Evolutionary conservation across 176 grass and related monocot genomes (phyloP), one percentile per base, ranked within the genome.

Genomic region (Cenchrus fungigraminus): DNA sequence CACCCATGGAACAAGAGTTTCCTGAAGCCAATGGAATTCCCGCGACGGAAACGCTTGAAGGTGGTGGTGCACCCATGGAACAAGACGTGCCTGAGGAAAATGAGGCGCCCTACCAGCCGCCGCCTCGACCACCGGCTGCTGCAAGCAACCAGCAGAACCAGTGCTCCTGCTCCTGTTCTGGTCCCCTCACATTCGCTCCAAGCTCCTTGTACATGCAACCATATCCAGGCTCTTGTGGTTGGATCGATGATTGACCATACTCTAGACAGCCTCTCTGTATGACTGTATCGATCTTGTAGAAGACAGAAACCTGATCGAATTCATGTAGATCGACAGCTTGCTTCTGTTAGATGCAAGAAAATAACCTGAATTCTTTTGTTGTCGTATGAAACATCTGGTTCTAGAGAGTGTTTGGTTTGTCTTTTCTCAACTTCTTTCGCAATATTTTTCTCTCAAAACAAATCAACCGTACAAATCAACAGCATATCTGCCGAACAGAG

Each of bases 171-270:
- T 77, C 64, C 67, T 11, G 37, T 46, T 9, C 37, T 4, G 37
- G 45, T 22, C 58, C 67, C 16, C 37, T 73, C 0, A 80, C 80
- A 1, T 91, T 91, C 68, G 85, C 89, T 3, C 80, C 85, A 4
- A 83, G 60, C 45, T 40, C 46, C 61, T 28, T 91, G 80, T 87
- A 80, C 75, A 72, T 0, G 34, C 31, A 11, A 70, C 89, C 89
- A 28, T 56, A 91, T 3, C 68, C 69, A 54, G 89, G 85, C 22
- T 76, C 75, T n/a, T 87, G 68, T 40, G 89, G 89, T 29, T 91
- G 89, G 89, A 43, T 91, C 59, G 85, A 79, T 54, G 85, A 79
- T 52, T 91, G 62, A 91, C 8, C 55, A 77, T 57, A 58, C 66
- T 62, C 59, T 8, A 59, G 9, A n/a, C 17, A 59, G 20, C n/a